Evolutionary conservation across 2,329 filamentous ascomycete species (phyloP).

Genomic region (Amesomyces nigricolor): DNA sequence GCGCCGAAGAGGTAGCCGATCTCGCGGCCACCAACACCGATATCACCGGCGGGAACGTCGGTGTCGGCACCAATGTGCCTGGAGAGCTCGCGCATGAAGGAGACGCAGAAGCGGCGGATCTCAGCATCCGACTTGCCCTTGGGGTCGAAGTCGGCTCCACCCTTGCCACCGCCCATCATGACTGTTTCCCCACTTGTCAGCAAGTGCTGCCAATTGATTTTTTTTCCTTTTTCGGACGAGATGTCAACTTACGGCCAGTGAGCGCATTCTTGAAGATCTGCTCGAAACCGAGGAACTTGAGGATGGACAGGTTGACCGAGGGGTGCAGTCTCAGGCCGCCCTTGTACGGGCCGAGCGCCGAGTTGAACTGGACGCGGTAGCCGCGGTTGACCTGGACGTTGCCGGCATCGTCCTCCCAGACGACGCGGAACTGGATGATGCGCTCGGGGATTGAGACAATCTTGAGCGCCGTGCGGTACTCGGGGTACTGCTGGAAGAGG

Average conservation of each 20-base stretch:
- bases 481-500: slow-evolving; percentile 89
- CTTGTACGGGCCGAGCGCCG: slow-evolving; percentile 95
- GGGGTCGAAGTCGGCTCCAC: slow-evolving; percentile 96
- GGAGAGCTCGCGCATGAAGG: slow-evolving; percentile 94
- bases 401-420: slow-evolving; percentile 93
- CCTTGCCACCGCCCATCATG: slow-evolving; percentile 95
- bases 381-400: slow-evolving; percentile 87
- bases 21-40: slow-evolving; percentile 87
- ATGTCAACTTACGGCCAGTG: slow-evolving; percentile 67
- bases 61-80: slow-evolving; percentile 96
- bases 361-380: slow-evolving; percentile 98
- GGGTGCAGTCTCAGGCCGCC: slow-evolving; percentile 94
- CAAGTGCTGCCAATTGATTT: slow-evolving; percentile 17
- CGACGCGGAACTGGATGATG: slow-evolving; percentile 92
- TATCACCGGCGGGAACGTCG: slow-evolving; percentile 94
- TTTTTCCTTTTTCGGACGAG: slow-evolving; percentile 6
- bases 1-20: slow-evolving; percentile 93
- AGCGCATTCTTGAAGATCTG: slow-evolving; percentile 99
- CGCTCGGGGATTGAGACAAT: slow-evolving; percentile 90
- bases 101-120: slow-evolving; percentile 92
- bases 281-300: slow-evolving; percentile 99
- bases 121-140: slow-evolving; percentile 97
- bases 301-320: slow-evolving; percentile 69
- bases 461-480: slow-evolving; percentile 86
- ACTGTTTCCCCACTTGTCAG: slow-evolving; percentile 42